phyloP scores from a whole-genome alignment of 1,139 yeast species.

The Nakaseomyces nivariensis region DNA sequence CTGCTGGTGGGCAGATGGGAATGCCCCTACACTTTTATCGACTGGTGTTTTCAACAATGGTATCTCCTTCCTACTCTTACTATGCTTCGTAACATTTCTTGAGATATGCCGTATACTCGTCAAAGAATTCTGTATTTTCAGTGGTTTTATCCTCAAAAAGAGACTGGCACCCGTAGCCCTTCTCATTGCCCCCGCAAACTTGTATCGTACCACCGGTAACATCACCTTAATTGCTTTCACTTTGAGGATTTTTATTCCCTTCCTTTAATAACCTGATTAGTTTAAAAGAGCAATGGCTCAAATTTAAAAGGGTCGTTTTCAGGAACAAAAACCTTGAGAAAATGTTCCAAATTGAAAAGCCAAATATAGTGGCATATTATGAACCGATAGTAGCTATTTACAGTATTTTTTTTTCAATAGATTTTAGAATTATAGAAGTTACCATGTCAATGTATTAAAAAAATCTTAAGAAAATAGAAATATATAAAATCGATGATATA shows the following conservation, averaged over 20 bases:
- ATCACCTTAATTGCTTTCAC: not conserved
- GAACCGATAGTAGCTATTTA: too few relatives aligned
- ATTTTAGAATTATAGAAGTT: too few relatives aligned
- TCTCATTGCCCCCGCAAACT: too few relatives aligned
- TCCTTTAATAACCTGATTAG: too few relatives aligned
- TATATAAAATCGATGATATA: not conserved
- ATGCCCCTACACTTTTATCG: not conserved
- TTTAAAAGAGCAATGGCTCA: too few relatives aligned
- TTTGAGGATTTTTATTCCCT: too few relatives aligned
- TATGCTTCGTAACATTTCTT: not conserved
- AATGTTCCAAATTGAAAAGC: too few relatives aligned
- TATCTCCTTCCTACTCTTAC: not conserved
- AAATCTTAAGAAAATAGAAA: not conserved
- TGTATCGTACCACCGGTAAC: not conserved
- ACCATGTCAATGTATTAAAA: too few relatives aligned
- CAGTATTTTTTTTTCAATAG: too few relatives aligned
- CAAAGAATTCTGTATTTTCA: not conserved
- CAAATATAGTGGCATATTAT: too few relatives aligned
- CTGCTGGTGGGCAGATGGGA: slow-evolving; percentile 6
- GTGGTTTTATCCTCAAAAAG: slow-evolving; percentile 8
- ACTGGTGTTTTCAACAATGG: not conserved
- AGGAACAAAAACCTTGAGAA: not conserved
- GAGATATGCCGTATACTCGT: slow-evolving; percentile 7
- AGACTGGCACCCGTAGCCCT: slow-evolving; percentile 6
- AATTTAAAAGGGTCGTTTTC: not conserved